Conservation (phyloP, 805 yeast species). For the Brettanomyces nanus region DNA sequence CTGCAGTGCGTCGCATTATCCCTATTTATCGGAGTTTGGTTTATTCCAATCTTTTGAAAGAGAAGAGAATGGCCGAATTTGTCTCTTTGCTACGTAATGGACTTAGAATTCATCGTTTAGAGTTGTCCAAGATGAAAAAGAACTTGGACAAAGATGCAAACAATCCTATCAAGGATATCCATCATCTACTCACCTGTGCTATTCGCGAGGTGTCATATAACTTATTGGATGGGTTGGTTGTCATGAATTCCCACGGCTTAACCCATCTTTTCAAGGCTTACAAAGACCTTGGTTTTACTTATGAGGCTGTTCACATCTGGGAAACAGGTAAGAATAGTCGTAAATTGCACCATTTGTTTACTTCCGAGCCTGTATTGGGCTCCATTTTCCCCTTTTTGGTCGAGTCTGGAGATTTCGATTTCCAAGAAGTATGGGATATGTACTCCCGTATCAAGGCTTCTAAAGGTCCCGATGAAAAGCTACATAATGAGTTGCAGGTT, state of each 20-base stretch:
- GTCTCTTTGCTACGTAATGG: slow-evolving; percentile 48
- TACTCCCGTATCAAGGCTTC: slow-evolving; percentile 33
- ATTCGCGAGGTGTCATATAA: slow-evolving; percentile 46
- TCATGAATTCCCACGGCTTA: slow-evolving; percentile 44
- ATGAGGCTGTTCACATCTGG: slow-evolving; percentile 67
- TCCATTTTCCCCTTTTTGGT: slow-evolving; percentile 59
- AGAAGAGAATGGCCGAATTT: slow-evolving; percentile 38
- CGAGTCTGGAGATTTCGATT: slow-evolving; percentile 49
- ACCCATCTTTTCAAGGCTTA: slow-evolving; percentile 50
- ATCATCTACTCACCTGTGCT: slow-evolving; percentile 39
- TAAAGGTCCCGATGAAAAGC: slow-evolving; percentile 23
- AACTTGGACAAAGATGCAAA: slow-evolving; percentile 53
- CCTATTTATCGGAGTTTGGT: slow-evolving; percentile 39
- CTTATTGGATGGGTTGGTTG: slow-evolving; percentile 34
- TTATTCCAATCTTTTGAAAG: slow-evolving; percentile 38
- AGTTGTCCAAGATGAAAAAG: slow-evolving; percentile 45
- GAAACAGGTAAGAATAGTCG: slow-evolving; percentile 47
- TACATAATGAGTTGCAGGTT: slow-evolving; percentile 44
- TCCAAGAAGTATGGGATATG: slow-evolving; percentile 51
- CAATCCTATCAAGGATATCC: slow-evolving; percentile 48
- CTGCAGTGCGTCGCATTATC: slow-evolving; percentile 42
- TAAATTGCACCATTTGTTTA: slow-evolving; percentile 35
- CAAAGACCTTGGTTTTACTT: slow-evolving; percentile 50
- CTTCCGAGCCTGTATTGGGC: slow-evolving; percentile 61
- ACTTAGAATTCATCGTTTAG: slow-evolving; percentile 45